These are phyloP conservation scores for Neurospora tetraspora DNA, from an alignment of 495 filamentous ascomycete species.

Conservation along the genomic window DNA sequence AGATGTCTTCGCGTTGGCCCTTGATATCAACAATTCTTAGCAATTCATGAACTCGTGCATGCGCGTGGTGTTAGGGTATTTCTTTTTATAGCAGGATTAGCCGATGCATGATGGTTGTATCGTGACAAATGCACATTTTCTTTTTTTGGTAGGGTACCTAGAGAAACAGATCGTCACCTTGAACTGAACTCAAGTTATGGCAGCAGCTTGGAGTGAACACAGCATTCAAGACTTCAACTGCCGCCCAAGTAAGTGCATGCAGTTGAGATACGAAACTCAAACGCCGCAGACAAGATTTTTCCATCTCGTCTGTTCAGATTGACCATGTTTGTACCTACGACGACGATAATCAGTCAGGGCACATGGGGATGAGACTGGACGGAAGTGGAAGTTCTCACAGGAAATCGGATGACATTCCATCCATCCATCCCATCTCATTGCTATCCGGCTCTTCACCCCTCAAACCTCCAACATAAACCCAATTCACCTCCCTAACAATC, in stretches of 20 bases:
- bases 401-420: background rate
- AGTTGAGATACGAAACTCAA: background rate
- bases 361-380: background rate
- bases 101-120: background rate
- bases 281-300: background rate
- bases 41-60: too few species aligned
- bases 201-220: background rate
- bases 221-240: background rate
- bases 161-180: too few species aligned
- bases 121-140: background rate
- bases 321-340: too few species aligned
- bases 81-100: too few species aligned
- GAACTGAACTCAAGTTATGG: too few species aligned
- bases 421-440: background rate
- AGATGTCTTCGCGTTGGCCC: background rate
- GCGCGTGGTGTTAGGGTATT: background rate
- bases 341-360: too few species aligned
- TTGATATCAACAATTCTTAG: background rate
- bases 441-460: too few species aligned
- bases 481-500: background rate
- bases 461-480: too few species aligned
- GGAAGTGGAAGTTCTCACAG: background rate
- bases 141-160: background rate
- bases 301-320: background rate
- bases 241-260: background rate